Base-by-base conservation (phyloP, 345 rosid species). In the Microcos paniculata region DNA sequence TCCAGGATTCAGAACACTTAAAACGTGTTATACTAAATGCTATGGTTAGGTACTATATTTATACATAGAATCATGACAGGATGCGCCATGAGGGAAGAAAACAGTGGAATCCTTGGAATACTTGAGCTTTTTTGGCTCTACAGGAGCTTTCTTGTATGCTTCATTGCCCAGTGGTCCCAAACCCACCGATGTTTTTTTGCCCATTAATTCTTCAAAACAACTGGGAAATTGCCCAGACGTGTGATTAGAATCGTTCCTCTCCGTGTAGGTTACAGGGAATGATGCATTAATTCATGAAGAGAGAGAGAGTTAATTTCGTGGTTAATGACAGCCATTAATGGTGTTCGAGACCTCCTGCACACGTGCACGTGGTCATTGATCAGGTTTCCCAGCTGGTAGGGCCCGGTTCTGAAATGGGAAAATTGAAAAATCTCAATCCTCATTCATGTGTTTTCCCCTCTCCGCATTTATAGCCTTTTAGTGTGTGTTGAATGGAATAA, bases 281-380 rank as follows among this genome's bases (percentile, higher is more conserved):
- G 73, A 67, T 71, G 72, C 71, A 68, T 43, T 35, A 35, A 35
- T 35, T 70, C 64, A 74, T 40, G 49, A 40, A 28, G 7, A 49
- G 58, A 13, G 59, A 51, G 4, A 30, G 18, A 8, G 58, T 48
- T 61, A 5, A 51, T 46, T 18, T 62, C 45, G 52, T 33, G 42
- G 40, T 77, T 73, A 61, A 48, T 59, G 13, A 9, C 58, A 57
- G 55, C 26, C 74, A 79, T 78, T 78, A 35, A 80, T 57, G 28
- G 56, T 76, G 77, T 71, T 71, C 21, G 81, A 51, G 38, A 59
- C 69, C 76, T 15, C 59, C 73, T 81, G 74, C 81, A 52, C 78
- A 59, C 77, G 81, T 83, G 83, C 82, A 75, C 71, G 65, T 80
- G 80, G 55, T 35, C 30, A 56, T 28, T n/a, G 0, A 59, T 59